Percentiles rank a stretch among this genome's conserved stretches.
Evolutionary conservation across 345 rosid species (phyloP).

Genomic region (Salix udensis): DNA sequence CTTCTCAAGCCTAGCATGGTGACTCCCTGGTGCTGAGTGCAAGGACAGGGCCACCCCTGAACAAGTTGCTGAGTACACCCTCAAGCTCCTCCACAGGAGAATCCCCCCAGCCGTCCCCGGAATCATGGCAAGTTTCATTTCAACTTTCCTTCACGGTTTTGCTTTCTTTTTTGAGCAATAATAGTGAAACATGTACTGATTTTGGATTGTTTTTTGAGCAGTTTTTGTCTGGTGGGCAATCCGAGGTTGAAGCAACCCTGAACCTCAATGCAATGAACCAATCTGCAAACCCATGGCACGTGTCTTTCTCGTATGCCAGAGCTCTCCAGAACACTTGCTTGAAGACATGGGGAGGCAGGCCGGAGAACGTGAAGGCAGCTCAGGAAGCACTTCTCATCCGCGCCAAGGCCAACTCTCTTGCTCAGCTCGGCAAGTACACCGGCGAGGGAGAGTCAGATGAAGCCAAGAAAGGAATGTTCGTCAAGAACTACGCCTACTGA

Average conservation of each 20-base stretch:
- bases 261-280: constrained; percentile 98
- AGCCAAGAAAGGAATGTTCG: constrained; percentile 89
- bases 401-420: constrained; percentile 84
- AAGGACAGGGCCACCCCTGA: constrained; percentile 79
- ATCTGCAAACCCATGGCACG: constrained; percentile 84
- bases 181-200: background rate
- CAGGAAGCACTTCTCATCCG: constrained; percentile 65
- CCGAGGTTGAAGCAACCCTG: constrained; percentile 94
- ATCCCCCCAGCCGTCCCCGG: constrained; percentile 94
- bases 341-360: constrained; percentile 91
- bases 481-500: constrained; percentile 79
- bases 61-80: constrained; percentile 86
- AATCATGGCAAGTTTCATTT: constrained; percentile 73
- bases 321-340: constrained; percentile 93
- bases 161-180: background rate
- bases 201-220: constrained; percentile 29
- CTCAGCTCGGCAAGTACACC: constrained; percentile 93
- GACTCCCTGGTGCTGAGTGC: constrained; percentile 95
- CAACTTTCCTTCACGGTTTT: background rate
- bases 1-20: constrained; percentile 99
- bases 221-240: constrained; percentile 99
- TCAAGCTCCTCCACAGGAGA: constrained; percentile 80
- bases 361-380: constrained; percentile 80
- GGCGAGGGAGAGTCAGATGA: constrained; percentile 91
- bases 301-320: constrained; percentile 94